Percentiles rank a stretch among this genome's conserved stretches.
phyloP scores from a whole-genome alignment of 768 basidiomycete genomes.

The Russula vinacea region DNA sequence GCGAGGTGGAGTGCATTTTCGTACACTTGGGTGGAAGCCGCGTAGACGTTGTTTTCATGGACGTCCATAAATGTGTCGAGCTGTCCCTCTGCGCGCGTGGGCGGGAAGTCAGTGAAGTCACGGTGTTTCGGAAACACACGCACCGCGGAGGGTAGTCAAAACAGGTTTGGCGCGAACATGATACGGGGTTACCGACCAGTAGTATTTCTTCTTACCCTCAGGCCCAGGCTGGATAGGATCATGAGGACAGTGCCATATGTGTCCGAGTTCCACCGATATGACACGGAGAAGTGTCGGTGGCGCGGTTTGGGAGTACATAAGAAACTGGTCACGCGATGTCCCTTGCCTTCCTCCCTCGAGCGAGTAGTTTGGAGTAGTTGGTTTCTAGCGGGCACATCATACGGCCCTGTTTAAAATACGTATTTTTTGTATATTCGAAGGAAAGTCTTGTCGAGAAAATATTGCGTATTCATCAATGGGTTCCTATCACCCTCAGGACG shows the following conservation, averaged over 20 bases:
- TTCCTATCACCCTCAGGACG: too few relatives aligned
- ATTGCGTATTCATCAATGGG: too few relatives aligned
- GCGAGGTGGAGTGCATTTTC: slow-evolving; percentile 4
- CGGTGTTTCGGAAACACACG: not conserved
- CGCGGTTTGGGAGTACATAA: slow-evolving; percentile 2
- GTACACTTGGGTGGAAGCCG: not conserved
- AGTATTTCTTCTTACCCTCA: not conserved
- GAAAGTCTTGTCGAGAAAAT: not conserved
- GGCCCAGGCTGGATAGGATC: not conserved
- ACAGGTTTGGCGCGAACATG: too few relatives aligned
- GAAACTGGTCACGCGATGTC: slow-evolving; percentile 13
- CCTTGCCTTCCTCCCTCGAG: not conserved
- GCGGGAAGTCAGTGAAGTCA: not conserved
- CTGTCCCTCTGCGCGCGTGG: slow-evolving; percentile 9
- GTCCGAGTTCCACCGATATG: slow-evolving; percentile 4
- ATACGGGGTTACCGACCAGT: too few relatives aligned
- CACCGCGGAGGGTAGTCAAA: not conserved
- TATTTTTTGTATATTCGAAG: slow-evolving; percentile 16
- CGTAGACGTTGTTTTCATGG: slow-evolving; percentile 10
- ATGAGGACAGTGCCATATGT: not conserved
- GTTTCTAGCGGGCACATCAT: not conserved
- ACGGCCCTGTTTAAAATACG: slow-evolving; percentile 18
- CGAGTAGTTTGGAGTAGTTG: too few relatives aligned
- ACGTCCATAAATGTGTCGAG: not conserved
- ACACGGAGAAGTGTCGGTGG: slow-evolving; percentile 6